Conservation (phyloP, 768 basidiomycete species). For the Naganishia vaughanmartiniae region DNA sequence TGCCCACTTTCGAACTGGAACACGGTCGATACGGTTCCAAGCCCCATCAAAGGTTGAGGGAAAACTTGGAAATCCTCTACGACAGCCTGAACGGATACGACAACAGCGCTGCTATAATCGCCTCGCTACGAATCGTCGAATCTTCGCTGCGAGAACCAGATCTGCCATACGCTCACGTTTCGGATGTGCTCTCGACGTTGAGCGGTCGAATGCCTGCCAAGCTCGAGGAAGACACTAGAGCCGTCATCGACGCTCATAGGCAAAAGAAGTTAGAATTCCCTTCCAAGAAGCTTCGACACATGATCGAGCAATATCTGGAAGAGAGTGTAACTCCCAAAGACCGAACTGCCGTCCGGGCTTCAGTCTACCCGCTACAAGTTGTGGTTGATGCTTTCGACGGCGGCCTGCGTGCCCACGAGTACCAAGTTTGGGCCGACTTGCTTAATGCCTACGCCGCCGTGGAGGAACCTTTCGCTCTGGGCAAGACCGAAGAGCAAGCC, state of each 20-base stretch:
- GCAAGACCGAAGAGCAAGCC: conserved; percentile 74
- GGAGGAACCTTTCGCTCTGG: conserved; percentile 88
- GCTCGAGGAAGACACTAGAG: conserved; percentile 80
- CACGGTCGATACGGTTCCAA: conserved; percentile 76
- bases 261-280: conserved; percentile 83
- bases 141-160: conserved; percentile 76
- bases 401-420: conserved; percentile 85
- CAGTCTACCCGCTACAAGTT: conserved; percentile 68
- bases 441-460: conserved; percentile 77
- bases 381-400: conserved; percentile 74
- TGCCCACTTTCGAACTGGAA: conserved; percentile 81
- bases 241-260: conserved; percentile 72
- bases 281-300: conserved; percentile 75
- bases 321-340: conserved; percentile 78
- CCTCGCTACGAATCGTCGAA: conserved; percentile 82
- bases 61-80: conserved; percentile 70
- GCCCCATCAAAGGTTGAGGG: conserved; percentile 77
- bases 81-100: conserved; percentile 96
- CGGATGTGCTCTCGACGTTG: conserved; percentile 76
- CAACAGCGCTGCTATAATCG: conserved; percentile 84
- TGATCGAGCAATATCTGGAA: conserved; percentile 78
- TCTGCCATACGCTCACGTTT: conserved; percentile 82
- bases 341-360: conserved; percentile 70
- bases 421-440: conserved; percentile 69
- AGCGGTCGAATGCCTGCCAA: conserved; percentile 90